Conservation (phyloP, 352 stramenopile species). For the Peronospora farinosa region DNA sequence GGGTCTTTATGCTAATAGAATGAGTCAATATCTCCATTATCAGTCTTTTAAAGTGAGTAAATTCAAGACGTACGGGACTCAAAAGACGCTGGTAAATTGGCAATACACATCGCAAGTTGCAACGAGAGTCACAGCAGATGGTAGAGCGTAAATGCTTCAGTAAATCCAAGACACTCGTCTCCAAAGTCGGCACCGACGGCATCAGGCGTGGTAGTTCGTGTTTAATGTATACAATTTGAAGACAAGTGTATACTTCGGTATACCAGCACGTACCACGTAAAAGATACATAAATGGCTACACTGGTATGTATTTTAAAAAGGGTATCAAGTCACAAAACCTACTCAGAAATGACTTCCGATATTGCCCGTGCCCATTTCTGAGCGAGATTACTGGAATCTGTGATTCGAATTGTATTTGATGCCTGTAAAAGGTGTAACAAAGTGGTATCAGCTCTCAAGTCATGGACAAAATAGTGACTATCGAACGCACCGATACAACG, state of each 20-base stretch:
- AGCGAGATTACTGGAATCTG: constrained; percentile 49
- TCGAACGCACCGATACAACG: constrained; percentile 55
- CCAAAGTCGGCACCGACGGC: constrained; percentile 1
- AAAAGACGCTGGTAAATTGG: constrained; percentile 47
- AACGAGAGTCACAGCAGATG: constrained; percentile 16
- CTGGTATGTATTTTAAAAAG: neutral
- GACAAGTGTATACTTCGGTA: neutral
- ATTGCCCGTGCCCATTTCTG: constrained; percentile 60
- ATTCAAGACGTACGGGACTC: constrained; percentile 28
- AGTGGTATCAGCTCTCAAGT: no score
- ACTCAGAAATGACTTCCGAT: constrained; percentile 25
- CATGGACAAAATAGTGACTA: neutral
- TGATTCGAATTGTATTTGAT: constrained; percentile 54
- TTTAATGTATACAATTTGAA: neutral
- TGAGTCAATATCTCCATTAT: neutral
- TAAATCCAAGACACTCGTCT: constrained; percentile 32
- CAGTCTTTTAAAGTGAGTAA: neutral
- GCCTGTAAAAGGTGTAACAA: constrained; percentile 25
- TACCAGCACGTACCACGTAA: constrained; percentile 8
- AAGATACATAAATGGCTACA: constrained; percentile 14
- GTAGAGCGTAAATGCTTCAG: constrained; percentile 35
- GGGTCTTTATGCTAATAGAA: constrained; percentile 4
- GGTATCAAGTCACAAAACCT: constrained; percentile 11
- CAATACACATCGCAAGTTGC: constrained; percentile 32
- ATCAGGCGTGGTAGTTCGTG: neutral